Evolutionary conservation across 805 yeast species (phyloP).

Genomic region (Yarrowia porcina): DNA sequence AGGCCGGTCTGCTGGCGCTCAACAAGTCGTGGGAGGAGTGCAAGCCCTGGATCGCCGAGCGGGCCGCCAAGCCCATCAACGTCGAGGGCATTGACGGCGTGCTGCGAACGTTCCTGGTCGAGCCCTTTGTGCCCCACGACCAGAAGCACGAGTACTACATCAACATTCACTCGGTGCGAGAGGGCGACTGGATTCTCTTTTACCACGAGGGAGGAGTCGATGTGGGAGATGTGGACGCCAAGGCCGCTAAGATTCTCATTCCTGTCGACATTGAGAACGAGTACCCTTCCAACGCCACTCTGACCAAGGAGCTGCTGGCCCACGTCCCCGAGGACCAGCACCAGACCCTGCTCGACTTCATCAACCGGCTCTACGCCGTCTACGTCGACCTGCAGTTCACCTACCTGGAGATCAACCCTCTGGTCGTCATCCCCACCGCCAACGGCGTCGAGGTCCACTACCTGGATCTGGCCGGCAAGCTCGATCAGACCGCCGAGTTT

Average conservation of each 20-base stretch:
- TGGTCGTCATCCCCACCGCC: slow-evolving; percentile 44
- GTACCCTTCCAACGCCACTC: slow-evolving; percentile 43
- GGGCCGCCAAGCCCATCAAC: slow-evolving; percentile 42
- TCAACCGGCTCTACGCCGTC: slow-evolving; percentile 47
- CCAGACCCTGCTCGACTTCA: slow-evolving; percentile 43
- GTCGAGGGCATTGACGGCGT: slow-evolving; percentile 44
- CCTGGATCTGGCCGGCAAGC: slow-evolving; percentile 48
- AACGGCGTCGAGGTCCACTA: slow-evolving; percentile 44
- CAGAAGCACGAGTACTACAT: slow-evolving; percentile 47
- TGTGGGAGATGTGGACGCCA: slow-evolving; percentile 48
- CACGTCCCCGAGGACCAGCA: slow-evolving; percentile 44
- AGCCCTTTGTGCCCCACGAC: slow-evolving; percentile 49
- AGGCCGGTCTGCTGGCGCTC: slow-evolving; percentile 44
- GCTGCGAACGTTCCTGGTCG: slow-evolving; percentile 44
- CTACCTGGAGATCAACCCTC: slow-evolving; percentile 47
- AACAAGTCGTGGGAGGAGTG: slow-evolving; percentile 46
- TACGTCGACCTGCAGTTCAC: slow-evolving; percentile 48
- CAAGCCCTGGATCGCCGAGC: slow-evolving; percentile 44
- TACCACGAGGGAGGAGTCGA: slow-evolving; percentile 51
- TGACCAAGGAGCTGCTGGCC: slow-evolving; percentile 39
- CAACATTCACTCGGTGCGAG: slow-evolving; percentile 48
- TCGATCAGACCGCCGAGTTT: slow-evolving; percentile 49
- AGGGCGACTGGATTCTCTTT: slow-evolving; percentile 48
- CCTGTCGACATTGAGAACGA: slow-evolving; percentile 44
- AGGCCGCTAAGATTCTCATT: slow-evolving; percentile 44